A percentile compares a stretch with the other conserved stretches of the same genome.
These are phyloP conservation scores for Halophytophthora batemanensis DNA, from an alignment of 352 stramenopile species.

Conservation along the genomic window DNA sequence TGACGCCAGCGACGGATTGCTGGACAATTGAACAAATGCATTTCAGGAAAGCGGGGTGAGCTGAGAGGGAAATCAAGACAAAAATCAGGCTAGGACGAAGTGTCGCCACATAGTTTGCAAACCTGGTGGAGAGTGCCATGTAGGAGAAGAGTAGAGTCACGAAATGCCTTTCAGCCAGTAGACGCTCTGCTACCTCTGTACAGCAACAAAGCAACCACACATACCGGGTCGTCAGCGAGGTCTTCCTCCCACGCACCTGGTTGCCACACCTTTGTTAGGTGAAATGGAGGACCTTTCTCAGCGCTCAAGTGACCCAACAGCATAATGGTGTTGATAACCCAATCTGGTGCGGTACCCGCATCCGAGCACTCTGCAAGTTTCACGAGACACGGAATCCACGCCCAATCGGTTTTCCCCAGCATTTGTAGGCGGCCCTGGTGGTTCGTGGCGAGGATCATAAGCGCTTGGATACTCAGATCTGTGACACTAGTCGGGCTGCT, in stretches of 20 bases:
- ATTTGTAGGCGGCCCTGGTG: conserved; percentile 17
- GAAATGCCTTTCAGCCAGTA: conserved; percentile 7
- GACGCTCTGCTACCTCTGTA: conserved; percentile 13
- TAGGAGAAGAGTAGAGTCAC: conserved; percentile 14
- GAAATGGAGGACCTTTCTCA: conserved; percentile 14
- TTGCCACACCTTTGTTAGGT: conserved; percentile 1
- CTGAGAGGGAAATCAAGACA: too few relatives aligned
- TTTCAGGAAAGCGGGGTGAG: too few relatives aligned
- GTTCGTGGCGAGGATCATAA: conserved; percentile 10
- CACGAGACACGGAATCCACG: conserved; percentile 8
- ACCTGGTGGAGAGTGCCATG: not conserved
- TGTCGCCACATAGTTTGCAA: too few relatives aligned
- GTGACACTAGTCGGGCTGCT: not conserved
- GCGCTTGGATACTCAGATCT: conserved; percentile 4
- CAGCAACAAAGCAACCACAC: not conserved
- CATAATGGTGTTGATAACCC: conserved; percentile 5
- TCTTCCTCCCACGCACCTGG: not conserved
- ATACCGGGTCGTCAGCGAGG: not conserved
- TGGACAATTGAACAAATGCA: not conserved
- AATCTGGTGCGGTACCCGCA: too few relatives aligned
- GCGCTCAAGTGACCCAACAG: conserved; percentile 15
- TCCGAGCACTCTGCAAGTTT: not conserved
- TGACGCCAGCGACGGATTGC: not conserved
- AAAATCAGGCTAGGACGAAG: too few relatives aligned
- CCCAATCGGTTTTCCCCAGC: conserved; percentile 14